Conservation (phyloP, 495 filamentous ascomycete genomes). For the Podospora pseudopauciseta region DNA sequence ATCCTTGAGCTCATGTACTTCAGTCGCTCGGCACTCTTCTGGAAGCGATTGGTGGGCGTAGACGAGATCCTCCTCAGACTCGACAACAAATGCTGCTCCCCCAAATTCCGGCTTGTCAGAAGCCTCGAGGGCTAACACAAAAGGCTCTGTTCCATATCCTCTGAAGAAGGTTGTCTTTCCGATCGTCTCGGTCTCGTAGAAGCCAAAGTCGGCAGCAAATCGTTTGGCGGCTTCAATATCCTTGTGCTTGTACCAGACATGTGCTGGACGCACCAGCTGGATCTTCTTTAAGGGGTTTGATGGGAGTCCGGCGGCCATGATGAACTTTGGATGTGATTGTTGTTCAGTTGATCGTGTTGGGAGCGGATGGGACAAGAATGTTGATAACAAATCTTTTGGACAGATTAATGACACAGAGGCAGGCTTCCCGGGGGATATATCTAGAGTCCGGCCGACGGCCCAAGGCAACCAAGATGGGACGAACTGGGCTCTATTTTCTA, state of each 20-base stretch:
- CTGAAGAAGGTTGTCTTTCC: constrained; percentile 54
- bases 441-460: constrained; percentile 11
- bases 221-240: constrained; percentile 45
- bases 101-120: constrained; percentile 50
- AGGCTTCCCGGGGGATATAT: constrained; percentile 15
- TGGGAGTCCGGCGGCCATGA: background rate
- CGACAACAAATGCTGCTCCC: constrained; percentile 53
- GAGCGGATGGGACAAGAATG: background rate
- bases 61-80: constrained; percentile 54
- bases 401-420: background rate
- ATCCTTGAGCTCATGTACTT: constrained; percentile 49
- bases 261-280: constrained; percentile 50
- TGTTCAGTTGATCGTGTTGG: background rate
- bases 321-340: background rate
- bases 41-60: constrained; percentile 44
- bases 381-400: background rate
- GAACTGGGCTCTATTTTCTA: background rate
- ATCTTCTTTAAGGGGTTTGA: constrained; percentile 32
- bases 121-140: constrained; percentile 49
- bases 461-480: background rate
- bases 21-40: constrained; percentile 38
- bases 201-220: constrained; percentile 58
- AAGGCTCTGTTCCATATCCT: constrained; percentile 59
- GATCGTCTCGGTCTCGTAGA: constrained; percentile 42
- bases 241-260: constrained; percentile 56